Base-by-base conservation (phyloP, 192 early-diverging fungal genomes). In the Phycomyces nitens region DNA sequence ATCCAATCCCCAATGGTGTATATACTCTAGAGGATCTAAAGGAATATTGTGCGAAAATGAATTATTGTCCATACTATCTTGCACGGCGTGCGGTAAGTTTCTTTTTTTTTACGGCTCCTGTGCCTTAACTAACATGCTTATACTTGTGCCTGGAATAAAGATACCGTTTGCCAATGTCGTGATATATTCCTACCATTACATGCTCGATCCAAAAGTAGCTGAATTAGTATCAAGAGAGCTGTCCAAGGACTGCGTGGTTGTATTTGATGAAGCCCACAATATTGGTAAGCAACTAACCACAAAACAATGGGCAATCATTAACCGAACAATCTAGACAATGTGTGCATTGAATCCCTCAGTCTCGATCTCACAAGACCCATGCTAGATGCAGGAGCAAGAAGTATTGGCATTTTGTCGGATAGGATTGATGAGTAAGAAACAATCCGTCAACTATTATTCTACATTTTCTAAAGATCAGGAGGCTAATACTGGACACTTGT, bases 261-360 rank as follows among this genome's bases (percentile, higher is more conserved):
- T 99, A 0, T 99, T 99, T 80, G 98, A 99, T 77, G 98, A 99
- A 72, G 98, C 98, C 0, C 96, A 99, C 80, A 98, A 99, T 70
- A 98, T 99, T 62, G 97, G 91, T 93, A 75, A 38, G 43, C 55
- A 15, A 14, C n/a, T n/a, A n/a, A n/a, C n/a, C n/a, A n/a, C n/a
- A 7, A 5, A 18, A 42, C 1, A 53, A 18, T 27, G 58, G 7
- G 16, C 43, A n/a, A 75, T 1, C 9, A 5, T 43, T 52, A 26
- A 20, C 60, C 16, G 52, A n/a, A 23, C 10, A 22, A 11, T 14
- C 0, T 60, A 93, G 92, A 99, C 82, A 98, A 96, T 79, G 96
- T 98, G 15, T 99, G 98, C 76, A 97, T 97, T 40, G 98, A 99
- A 60, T 91, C 95, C 10, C 70, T 99, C 56, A 96, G 93, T 65